Evolutionary conservation across 768 basidiomycete genomes (phyloP).

Genomic region (Tricholomella constricta): DNA sequence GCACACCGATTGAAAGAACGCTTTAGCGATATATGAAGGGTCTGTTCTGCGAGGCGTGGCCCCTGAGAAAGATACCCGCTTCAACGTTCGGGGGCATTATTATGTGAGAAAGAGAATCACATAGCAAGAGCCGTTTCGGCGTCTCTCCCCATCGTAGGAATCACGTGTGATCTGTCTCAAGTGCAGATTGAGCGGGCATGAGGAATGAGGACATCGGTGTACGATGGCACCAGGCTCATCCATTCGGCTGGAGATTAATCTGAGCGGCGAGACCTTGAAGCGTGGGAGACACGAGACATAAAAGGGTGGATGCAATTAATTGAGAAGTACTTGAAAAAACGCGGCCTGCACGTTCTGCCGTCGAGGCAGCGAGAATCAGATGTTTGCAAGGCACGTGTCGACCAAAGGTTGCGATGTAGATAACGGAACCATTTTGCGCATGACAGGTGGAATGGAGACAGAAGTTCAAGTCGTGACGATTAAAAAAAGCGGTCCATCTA

Average conservation of each 20-base stretch:
- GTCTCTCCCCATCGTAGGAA: not conserved
- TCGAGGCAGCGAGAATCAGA: not conserved
- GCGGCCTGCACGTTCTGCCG: not conserved
- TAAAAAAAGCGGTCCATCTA: too few relatives aligned
- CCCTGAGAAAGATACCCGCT: conserved; percentile 2
- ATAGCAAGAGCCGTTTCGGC: not conserved
- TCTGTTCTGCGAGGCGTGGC: not conserved
- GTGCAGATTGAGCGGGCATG: not conserved
- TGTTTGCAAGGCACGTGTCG: too few relatives aligned
- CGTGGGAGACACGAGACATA: not conserved
- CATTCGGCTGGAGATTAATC: not conserved
- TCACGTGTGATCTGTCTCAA: not conserved
- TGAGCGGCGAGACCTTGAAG: not conserved
- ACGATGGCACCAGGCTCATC: not conserved
- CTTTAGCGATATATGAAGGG: not conserved
- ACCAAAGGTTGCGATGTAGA: too few relatives aligned
- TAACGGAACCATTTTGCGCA: too few relatives aligned
- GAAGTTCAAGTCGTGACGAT: too few relatives aligned
- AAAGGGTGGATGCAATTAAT: not conserved
- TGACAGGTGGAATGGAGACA: too few relatives aligned
- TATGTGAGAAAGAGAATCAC: conserved; percentile 5
- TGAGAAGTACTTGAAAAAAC: not conserved
- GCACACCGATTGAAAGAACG: not conserved
- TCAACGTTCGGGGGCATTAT: not conserved
- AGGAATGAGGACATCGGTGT: not conserved